Percentiles rank a stretch among this genome's conserved stretches.
Evolutionary conservation across 2,329 filamentous ascomycete genomes (phyloP).

Genomic region (Microcyclospora pomicola): DNA sequence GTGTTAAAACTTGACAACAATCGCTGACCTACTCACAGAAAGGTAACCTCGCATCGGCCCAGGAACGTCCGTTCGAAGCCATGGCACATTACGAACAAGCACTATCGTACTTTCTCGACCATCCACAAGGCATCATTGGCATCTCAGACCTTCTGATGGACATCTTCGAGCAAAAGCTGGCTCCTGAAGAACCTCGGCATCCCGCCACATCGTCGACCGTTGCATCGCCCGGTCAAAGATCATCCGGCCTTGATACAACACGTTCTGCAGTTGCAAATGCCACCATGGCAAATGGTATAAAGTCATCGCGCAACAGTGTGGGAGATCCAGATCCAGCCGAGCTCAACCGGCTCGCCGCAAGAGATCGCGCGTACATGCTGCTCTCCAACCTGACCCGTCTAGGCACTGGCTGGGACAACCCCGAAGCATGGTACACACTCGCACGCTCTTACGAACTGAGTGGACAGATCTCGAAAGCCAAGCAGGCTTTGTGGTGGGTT

Average conservation of each 20-base stretch:
- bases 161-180: constrained; percentile 53
- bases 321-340: constrained; percentile 45
- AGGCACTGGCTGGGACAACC: constrained; percentile 76
- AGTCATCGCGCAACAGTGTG: not conserved
- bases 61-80: constrained; percentile 51
- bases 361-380: constrained; percentile 77
- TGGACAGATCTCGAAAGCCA: constrained; percentile 73
- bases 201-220: constrained; percentile 9
- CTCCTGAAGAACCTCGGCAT: constrained; percentile 42
- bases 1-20: not conserved
- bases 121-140: constrained; percentile 65
- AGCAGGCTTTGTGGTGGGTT: constrained; percentile 93
- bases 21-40: constrained; percentile 35
- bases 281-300: constrained; percentile 2
- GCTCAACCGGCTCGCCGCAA: constrained; percentile 71
- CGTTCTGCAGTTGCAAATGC: constrained; percentile 9
- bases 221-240: constrained; percentile 3
- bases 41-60: constrained; percentile 52
- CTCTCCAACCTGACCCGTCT: constrained; percentile 72
- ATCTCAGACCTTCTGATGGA: constrained; percentile 77
- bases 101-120: constrained; percentile 64
- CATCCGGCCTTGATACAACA: constrained; percentile 5
- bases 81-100: constrained; percentile 70
- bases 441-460: constrained; percentile 79
- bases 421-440: constrained; percentile 85